phyloP scores from a whole-genome alignment of 768 basidiomycete genomes.

The Mycena capillaripes region DNA sequence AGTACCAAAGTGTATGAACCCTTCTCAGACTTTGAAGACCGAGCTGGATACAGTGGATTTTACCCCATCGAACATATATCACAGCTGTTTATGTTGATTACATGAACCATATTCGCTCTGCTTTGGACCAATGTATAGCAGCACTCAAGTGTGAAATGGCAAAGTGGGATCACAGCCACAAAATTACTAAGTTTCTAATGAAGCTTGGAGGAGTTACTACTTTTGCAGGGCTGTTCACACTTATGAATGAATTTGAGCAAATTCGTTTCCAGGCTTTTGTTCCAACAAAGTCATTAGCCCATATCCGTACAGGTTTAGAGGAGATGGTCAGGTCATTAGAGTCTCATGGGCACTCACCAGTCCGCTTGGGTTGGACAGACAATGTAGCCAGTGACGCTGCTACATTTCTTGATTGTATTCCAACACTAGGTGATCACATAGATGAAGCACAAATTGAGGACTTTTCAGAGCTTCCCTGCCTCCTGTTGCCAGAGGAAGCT shows the following conservation, averaged over 20 bases:
- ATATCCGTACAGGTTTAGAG: conserved; percentile 23
- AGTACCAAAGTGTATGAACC: neutral
- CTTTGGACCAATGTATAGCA: conserved; percentile 35
- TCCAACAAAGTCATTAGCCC: conserved; percentile 35
- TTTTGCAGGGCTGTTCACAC: conserved; percentile 27
- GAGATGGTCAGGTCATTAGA: conserved; percentile 23
- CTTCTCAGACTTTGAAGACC: conserved; percentile 32
- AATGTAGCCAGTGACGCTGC: conserved; percentile 27
- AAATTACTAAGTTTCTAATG: neutral
- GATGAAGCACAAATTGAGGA: neutral
- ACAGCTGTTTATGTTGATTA: conserved; percentile 33
- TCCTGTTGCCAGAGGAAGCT: neutral
- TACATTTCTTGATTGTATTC: conserved; percentile 35
- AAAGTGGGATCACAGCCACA: neutral
- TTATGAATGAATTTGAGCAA: conserved; percentile 37
- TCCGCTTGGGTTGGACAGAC: conserved; percentile 29
- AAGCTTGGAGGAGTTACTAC: neutral
- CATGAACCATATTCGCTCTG: conserved; percentile 32
- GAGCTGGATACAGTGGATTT: conserved; percentile 28
- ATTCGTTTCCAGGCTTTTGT: conserved; percentile 13
- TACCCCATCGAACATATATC: neutral
- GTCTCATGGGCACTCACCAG: conserved; percentile 26
- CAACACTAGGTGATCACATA: conserved; percentile 30
- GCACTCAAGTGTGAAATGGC: neutral
- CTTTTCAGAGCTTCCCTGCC: neutral